Conservation (phyloP, 768 basidiomycete species). For the Tylopilus sp. region DNA sequence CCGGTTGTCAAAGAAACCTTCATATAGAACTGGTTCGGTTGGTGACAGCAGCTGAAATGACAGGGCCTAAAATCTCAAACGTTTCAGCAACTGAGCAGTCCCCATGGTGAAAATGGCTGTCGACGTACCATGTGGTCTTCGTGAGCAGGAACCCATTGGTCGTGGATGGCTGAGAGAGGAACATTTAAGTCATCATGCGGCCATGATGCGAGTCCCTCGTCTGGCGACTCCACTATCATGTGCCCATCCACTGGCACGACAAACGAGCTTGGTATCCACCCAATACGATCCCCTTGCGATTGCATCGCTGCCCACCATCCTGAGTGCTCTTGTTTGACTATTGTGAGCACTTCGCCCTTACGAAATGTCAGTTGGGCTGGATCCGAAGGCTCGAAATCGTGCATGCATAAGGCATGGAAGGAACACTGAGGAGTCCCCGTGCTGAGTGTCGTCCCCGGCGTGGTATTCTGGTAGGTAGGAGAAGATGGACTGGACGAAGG, state of each 20-base stretch:
- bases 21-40: constrained; percentile 14
- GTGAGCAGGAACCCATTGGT: constrained; percentile 20
- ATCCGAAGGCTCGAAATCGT: constrained; percentile 66
- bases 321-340: constrained; percentile 64
- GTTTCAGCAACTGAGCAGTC: constrained; percentile 10
- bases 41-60: constrained; percentile 18
- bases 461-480: constrained; percentile 3
- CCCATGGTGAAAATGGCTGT: background rate
- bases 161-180: constrained; percentile 14
- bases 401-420: constrained; percentile 53
- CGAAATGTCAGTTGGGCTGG: constrained; percentile 57
- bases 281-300: constrained; percentile 46
- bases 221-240: constrained; percentile 41
- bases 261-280: constrained; percentile 77
- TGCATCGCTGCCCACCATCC: constrained; percentile 85
- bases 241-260: constrained; percentile 45
- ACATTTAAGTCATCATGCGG: constrained; percentile 10
- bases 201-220: constrained; percentile 39
- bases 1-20: constrained; percentile 3
- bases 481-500: constrained; percentile 25
- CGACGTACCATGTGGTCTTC: constrained; percentile 17
- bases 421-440: constrained; percentile 31
- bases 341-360: constrained; percentile 62
- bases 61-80: constrained; percentile 9
- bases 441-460: constrained; percentile 28